Evolutionary conservation across 352 stramenopile species (phyloP).

Genomic region (Phytophthora podocarpi): DNA sequence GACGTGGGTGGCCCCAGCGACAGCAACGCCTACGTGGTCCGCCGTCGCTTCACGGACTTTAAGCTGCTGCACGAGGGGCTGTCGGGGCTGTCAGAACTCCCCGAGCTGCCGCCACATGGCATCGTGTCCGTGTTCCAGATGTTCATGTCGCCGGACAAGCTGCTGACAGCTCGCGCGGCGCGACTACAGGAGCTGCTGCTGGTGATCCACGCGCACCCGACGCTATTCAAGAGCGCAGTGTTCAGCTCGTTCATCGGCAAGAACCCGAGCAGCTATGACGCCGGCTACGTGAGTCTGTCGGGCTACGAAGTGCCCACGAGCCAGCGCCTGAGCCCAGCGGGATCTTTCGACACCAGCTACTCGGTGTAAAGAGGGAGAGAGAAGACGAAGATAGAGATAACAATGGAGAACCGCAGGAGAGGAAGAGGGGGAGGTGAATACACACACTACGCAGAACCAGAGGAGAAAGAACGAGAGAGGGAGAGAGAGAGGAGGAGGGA

Average conservation of each 20-base stretch:
- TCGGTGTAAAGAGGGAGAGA: slow-evolving; percentile 24
- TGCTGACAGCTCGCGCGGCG: slow-evolving; percentile 55
- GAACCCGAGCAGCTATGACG: slow-evolving; percentile 66
- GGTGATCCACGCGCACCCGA: slow-evolving; percentile 59
- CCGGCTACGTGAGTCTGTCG: slow-evolving; percentile 75
- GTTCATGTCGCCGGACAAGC: slow-evolving; percentile 64
- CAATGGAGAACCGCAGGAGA: too few species aligned
- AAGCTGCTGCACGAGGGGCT: slow-evolving; percentile 69
- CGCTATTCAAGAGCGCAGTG: slow-evolving; percentile 41
- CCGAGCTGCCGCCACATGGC: slow-evolving; percentile 64
- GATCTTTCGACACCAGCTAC: slow-evolving; percentile 31
- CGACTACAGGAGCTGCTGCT: slow-evolving; percentile 64
- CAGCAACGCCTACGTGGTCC: slow-evolving; percentile 66
- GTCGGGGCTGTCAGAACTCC: slow-evolving; percentile 40
- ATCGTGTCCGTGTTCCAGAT: slow-evolving; percentile 73
- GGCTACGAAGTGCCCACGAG: slow-evolving; percentile 66
- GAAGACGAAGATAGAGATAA: not conserved
- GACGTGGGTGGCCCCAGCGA: slow-evolving; percentile 58
- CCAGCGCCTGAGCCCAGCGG: slow-evolving; percentile 23
- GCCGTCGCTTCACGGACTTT: slow-evolving; percentile 79
- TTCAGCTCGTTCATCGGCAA: slow-evolving; percentile 75
- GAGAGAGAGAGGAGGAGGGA: slow-evolving; percentile 1
- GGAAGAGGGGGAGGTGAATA: slow-evolving; percentile 1
- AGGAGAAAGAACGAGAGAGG: slow-evolving; percentile 5
- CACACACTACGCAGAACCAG: slow-evolving; percentile 6